phyloP scores from a whole-genome alignment of 2,329 filamentous ascomycete genomes.

The Verticillium nonalfalfae region DNA sequence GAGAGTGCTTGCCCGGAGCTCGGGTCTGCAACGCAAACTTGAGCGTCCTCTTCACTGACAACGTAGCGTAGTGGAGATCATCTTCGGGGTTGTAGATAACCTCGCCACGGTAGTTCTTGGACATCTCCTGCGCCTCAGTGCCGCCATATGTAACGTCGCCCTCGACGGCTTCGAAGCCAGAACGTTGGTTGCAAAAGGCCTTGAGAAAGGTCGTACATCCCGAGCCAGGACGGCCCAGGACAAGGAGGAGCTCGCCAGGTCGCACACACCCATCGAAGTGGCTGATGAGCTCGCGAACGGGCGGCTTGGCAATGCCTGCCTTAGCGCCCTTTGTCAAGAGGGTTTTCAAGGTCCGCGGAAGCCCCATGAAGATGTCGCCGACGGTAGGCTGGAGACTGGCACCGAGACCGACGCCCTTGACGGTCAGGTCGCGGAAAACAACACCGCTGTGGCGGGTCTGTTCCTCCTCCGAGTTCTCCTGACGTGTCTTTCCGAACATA shows the following conservation, averaged over 20 bases:
- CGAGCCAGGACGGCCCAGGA: slow-evolving; percentile 49
- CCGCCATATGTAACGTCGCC: slow-evolving; percentile 61
- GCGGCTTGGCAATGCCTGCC: slow-evolving; percentile 26
- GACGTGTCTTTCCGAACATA: slow-evolving; percentile 62
- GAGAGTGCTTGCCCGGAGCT: slow-evolving; percentile 41
- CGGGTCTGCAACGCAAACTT: slow-evolving; percentile 60
- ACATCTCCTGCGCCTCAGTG: slow-evolving; percentile 35
- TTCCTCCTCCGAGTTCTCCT: slow-evolving; percentile 61
- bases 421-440: slow-evolving; percentile 63
- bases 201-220: slow-evolving; percentile 53
- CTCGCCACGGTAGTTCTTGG: slow-evolving; percentile 50
- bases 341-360: slow-evolving; percentile 17
- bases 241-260: slow-evolving; percentile 50
- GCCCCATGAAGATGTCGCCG: slow-evolving; percentile 24
- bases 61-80: slow-evolving; percentile 62
- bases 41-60: slow-evolving; percentile 62
- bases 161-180: slow-evolving; percentile 54
- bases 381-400: slow-evolving; percentile 44
- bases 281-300: slow-evolving; percentile 30
- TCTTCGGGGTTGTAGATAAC: slow-evolving; percentile 64
- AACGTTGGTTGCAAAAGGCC: slow-evolving; percentile 63
- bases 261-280: slow-evolving; percentile 50
- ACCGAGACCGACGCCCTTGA: slow-evolving; percentile 63
- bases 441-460: slow-evolving; percentile 65
- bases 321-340: slow-evolving; percentile 19